Evolutionary conservation across 2,329 filamentous ascomycete species (phyloP).

Genomic region (Diaporthe amygdali): DNA sequence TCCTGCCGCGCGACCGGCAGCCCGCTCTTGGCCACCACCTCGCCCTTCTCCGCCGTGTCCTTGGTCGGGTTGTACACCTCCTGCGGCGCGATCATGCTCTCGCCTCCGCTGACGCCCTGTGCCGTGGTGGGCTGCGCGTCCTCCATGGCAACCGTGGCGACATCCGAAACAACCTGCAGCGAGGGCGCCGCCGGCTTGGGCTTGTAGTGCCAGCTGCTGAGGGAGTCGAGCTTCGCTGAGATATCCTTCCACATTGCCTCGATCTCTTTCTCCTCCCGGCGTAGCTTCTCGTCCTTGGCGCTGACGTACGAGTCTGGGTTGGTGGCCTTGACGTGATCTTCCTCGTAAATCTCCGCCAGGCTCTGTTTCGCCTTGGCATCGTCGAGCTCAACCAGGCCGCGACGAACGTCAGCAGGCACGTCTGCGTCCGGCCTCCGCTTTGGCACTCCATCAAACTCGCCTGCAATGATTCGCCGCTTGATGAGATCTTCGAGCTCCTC

Average conservation of each 20-base stretch:
- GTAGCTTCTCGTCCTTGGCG: conserved; percentile 80
- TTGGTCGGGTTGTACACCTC: conserved; percentile 89
- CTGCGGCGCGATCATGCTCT: conserved; percentile 86
- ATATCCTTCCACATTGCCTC: conserved; percentile 83
- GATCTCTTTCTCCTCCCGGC: conserved; percentile 83
- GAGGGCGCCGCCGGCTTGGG: conserved; percentile 83
- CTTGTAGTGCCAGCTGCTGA: conserved; percentile 95
- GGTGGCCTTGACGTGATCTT: conserved; percentile 80
- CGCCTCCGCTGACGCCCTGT: conserved; percentile 70
- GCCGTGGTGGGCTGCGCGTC: conserved; percentile 88
- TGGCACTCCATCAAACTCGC: conserved; percentile 91
- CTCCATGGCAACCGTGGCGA: conserved; percentile 92
- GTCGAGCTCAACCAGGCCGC: conserved; percentile 80
- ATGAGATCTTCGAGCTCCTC: conserved; percentile 93
- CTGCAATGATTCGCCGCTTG: conserved; percentile 87
- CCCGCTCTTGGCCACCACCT: conserved; percentile 79
- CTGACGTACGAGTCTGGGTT: conserved; percentile 83
- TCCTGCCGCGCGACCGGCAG: conserved; percentile 82
- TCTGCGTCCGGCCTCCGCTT: conserved; percentile 79
- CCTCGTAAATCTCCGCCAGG: conserved; percentile 91
- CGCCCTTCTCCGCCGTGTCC: conserved; percentile 65
- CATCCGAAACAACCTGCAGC: conserved; percentile 86
- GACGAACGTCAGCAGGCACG: conserved; percentile 63
- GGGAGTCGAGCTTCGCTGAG: conserved; percentile 79
- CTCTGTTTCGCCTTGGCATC: conserved; percentile 88